A percentile compares a stretch with the other conserved stretches of the same genome.
These are phyloP conservation scores for Phaffomyces opuntiae DNA, from an alignment of 805 yeast species.

Conservation along the genomic window DNA sequence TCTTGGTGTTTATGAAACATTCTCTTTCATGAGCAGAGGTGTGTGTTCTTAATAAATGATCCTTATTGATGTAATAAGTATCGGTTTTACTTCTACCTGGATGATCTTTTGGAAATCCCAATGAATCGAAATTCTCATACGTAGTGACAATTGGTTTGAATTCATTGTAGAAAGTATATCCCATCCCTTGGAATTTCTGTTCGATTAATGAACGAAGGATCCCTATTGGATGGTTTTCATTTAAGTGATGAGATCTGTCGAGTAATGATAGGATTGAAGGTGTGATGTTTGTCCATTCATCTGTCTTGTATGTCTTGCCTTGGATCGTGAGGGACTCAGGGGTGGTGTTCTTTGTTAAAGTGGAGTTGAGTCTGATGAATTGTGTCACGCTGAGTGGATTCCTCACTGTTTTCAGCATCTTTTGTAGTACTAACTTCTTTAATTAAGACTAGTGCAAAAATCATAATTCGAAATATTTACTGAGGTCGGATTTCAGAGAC, in stretches of 20 bases:
- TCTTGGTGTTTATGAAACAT: conserved; percentile 52
- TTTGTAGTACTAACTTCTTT: too few species aligned
- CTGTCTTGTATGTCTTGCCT: conserved; percentile 49
- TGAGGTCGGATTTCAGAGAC: too few species aligned
- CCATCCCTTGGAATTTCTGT: conserved; percentile 52
- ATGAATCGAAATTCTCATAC: conserved; percentile 80
- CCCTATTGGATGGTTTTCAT: conserved; percentile 83
- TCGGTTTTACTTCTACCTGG: conserved; percentile 92
- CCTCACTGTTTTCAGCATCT: neutral
- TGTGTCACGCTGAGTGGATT: neutral
- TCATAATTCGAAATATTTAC: too few species aligned
- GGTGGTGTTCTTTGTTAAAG: conserved; percentile 1
- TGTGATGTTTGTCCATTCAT: conserved; percentile 83
- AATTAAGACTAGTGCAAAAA: too few species aligned
- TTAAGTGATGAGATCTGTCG: conserved; percentile 65
- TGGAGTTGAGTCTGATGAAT: neutral
- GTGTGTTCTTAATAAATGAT: conserved; percentile 76
- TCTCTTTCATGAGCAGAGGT: conserved; percentile 95
- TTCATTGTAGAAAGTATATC: conserved; percentile 71
- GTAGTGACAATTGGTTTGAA: conserved; percentile 80
- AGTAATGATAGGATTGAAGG: conserved; percentile 62
- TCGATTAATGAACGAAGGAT: conserved; percentile 74
- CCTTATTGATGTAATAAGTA: conserved; percentile 80
- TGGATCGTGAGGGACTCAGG: conserved; percentile 33
- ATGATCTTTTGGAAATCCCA: conserved; percentile 88